Conservation (phyloP, 1,284 basidiomycete species). For the Puccinia polysora region DNA sequence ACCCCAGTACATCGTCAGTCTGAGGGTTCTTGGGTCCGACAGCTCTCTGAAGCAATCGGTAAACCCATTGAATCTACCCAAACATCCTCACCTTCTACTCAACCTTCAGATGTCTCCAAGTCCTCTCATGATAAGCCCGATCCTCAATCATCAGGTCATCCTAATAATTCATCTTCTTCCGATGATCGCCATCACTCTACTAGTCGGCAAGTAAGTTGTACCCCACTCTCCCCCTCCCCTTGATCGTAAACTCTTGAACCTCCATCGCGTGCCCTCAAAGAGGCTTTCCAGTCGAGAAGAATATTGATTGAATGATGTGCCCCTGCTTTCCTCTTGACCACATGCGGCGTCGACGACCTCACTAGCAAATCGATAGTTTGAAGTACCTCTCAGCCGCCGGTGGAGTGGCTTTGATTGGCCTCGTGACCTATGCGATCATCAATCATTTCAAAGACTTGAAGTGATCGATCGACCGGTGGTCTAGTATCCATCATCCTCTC, state of each 20-base stretch:
- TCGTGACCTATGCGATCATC: conserved; percentile 30
- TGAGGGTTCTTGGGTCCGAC: too few relatives aligned
- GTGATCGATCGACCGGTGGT: not conserved
- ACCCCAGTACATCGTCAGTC: not conserved
- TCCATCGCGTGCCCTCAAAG: not conserved
- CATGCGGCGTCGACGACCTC: not conserved
- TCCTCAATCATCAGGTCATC: not conserved
- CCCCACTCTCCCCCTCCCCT: not conserved
- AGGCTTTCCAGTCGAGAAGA: too few relatives aligned
- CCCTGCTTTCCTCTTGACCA: not conserved
- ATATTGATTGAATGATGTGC: not conserved
- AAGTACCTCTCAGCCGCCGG: conserved; percentile 22
- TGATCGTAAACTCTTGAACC: not conserved
- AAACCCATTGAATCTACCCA: not conserved
- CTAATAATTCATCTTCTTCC: not conserved
- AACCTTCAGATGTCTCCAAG: too few relatives aligned
- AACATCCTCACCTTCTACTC: not conserved
- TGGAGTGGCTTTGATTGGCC: conserved; percentile 32
- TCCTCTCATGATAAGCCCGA: too few relatives aligned
- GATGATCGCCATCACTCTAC: not conserved
- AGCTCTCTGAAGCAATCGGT: not conserved
- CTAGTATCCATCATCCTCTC: conserved; percentile 11
- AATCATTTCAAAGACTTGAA: conserved; percentile 21
- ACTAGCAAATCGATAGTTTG: not conserved
- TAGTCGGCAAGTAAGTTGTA: too few relatives aligned